phyloP scores from a whole-genome alignment of 164 flowering plant species.

The Vitis rupestris region DNA sequence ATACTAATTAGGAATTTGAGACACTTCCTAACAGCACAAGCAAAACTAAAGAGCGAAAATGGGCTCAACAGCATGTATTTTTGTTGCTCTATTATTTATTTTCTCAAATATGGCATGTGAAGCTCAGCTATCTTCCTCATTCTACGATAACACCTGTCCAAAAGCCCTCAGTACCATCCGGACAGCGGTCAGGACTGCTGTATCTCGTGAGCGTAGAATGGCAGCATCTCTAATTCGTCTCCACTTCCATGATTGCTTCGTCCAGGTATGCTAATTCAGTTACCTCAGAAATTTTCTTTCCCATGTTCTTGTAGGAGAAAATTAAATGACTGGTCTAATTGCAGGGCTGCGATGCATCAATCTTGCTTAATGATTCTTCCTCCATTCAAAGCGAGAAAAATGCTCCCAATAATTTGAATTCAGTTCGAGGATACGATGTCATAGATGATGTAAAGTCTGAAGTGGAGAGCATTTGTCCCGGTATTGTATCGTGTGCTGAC shows the following conservation, averaged over 20 bases:
- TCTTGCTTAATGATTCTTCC: conserved; percentile 24
- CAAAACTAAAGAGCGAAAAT: not conserved
- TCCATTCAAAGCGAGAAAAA: conserved; percentile 20
- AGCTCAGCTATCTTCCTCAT: conserved; percentile 11
- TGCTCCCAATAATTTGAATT: conserved; percentile 25
- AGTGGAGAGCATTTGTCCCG: conserved; percentile 43
- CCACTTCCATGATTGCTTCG: conserved; percentile 20
- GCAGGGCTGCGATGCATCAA: conserved; percentile 47
- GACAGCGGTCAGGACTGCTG: conserved; percentile 14
- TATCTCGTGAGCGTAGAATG: conserved; percentile 26
- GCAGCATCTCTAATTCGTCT: conserved; percentile 37
- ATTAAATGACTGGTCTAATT: not conserved
- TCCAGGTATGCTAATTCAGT: conserved; percentile 4
- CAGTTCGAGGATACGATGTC: conserved; percentile 41
- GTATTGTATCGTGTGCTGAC: conserved; percentile 53
- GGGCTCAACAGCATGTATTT: no score
- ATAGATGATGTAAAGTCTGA: conserved; percentile 33
- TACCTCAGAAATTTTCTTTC: not conserved
- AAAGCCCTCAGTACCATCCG: conserved; percentile 11
- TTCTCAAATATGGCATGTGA: not conserved
- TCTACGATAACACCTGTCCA: conserved; percentile 13
- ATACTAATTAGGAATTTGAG: no score
- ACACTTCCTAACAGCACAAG: no score
- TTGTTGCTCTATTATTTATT: no score
- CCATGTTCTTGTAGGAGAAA: not conserved